Conservation (phyloP, 2,329 filamentous ascomycete genomes). For the Colletotrichum karsti region DNA sequence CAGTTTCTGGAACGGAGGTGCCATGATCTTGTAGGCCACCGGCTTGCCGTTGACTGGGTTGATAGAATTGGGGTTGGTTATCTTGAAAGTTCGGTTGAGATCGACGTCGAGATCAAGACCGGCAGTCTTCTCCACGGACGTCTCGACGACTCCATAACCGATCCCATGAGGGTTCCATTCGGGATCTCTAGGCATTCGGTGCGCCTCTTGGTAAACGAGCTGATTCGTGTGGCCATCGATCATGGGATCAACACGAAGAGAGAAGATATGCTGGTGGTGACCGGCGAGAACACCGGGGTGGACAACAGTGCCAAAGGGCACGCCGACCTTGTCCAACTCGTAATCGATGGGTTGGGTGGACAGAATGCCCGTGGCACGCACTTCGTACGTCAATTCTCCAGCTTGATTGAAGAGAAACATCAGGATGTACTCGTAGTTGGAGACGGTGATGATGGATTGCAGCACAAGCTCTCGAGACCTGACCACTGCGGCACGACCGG, state of each 20-base stretch:
- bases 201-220: constrained; percentile 57
- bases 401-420: constrained; percentile 71
- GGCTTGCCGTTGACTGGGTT: constrained; percentile 28
- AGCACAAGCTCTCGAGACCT: constrained; percentile 70
- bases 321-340: constrained; percentile 56
- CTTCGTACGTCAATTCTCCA: constrained; percentile 68
- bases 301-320: constrained; percentile 68
- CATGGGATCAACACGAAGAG: constrained; percentile 69
- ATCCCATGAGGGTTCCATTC: constrained; percentile 25
- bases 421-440: constrained; percentile 78
- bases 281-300: constrained; percentile 55
- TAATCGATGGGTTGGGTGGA: constrained; percentile 61
- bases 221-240: constrained; percentile 65
- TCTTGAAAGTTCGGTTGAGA: constrained; percentile 23
- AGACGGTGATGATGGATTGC: constrained; percentile 74
- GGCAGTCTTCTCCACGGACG: constrained; percentile 13
- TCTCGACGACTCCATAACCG: constrained; percentile 20
- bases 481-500: constrained; percentile 67
- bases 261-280: constrained; percentile 82
- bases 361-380: constrained; percentile 73
- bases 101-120: constrained; percentile 13
- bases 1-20: constrained; percentile 21
- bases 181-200: constrained; percentile 20
- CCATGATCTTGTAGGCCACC: constrained; percentile 29
- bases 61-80: constrained; percentile 24